These are phyloP conservation scores for Salix dunnii DNA, from an alignment of 345 rosid species.

Conservation along the genomic window DNA sequence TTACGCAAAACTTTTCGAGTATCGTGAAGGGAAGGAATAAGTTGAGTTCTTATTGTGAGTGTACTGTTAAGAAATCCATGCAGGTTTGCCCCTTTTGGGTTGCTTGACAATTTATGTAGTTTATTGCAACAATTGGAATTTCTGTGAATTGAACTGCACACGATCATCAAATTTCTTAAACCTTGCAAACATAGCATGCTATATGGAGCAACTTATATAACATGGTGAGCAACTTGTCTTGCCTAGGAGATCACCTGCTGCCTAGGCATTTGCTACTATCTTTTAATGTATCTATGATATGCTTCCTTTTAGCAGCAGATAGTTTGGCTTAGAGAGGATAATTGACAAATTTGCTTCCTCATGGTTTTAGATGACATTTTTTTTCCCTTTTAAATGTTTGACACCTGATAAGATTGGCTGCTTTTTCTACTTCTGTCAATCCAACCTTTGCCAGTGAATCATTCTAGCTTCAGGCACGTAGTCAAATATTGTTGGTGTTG, in stretches of 20 bases:
- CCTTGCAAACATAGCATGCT: background rate
- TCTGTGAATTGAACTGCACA: background rate
- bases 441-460: background rate
- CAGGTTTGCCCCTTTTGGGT: background rate
- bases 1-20: background rate
- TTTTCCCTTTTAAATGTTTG: background rate
- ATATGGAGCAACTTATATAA: background rate
- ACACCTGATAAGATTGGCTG: background rate
- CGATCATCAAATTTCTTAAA: background rate
- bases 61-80: background rate
- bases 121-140: background rate
- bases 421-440: background rate
- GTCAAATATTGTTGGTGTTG: background rate
- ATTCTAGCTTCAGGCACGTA: background rate
- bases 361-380: background rate
- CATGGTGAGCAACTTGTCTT: background rate
- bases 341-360: background rate
- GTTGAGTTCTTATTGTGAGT: background rate
- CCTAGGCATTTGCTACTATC: background rate
- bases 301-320: background rate
- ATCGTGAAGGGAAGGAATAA: background rate
- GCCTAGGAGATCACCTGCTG: conserved; percentile 1
- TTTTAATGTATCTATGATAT: background rate
- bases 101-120: background rate
- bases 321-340: background rate